Conservation (phyloP, 2,329 filamentous ascomycete genomes). For the Gnomoniopsis sp. region DNA sequence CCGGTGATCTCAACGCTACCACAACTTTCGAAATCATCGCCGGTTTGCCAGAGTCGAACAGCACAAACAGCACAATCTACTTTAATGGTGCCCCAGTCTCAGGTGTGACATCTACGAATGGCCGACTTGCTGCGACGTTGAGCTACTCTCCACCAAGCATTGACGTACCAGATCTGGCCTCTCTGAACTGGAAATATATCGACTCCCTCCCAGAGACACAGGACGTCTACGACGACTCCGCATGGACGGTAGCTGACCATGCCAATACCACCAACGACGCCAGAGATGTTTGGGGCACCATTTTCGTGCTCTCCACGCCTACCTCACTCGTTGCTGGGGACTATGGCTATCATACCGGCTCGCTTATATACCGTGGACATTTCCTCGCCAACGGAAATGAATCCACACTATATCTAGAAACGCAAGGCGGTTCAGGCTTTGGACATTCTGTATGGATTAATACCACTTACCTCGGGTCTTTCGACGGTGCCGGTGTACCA, state of each 20-base stretch:
- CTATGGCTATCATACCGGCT: slow-evolving; percentile 71
- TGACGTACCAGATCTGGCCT: slow-evolving; percentile 53
- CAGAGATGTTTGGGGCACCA: slow-evolving; percentile 23
- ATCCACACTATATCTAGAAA: slow-evolving; percentile 50
- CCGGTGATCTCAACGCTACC: slow-evolving; percentile 70
- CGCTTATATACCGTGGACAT: slow-evolving; percentile 65
- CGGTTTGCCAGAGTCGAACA: slow-evolving; percentile 46
- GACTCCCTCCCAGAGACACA: slow-evolving; percentile 70
- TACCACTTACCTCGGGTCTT: slow-evolving; percentile 60
- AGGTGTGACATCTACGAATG: slow-evolving; percentile 20
- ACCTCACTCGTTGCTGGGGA: slow-evolving; percentile 66
- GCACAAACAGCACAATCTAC: too few species aligned
- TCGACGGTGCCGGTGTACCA: slow-evolving; percentile 50
- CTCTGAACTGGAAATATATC: slow-evolving; percentile 64
- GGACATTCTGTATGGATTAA: slow-evolving; percentile 67
- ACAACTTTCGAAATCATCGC: slow-evolving; percentile 67
- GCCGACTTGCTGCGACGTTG: slow-evolving; percentile 43
- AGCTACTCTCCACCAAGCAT: slow-evolving; percentile 47
- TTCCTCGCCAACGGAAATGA: slow-evolving; percentile 64
- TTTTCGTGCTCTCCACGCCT: slow-evolving; percentile 51
- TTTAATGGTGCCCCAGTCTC: slow-evolving; percentile 40
- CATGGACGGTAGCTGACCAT: slow-evolving; percentile 61
- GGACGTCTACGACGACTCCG: slow-evolving; percentile 62
- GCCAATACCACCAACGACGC: slow-evolving; percentile 57
- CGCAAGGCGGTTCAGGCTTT: slow-evolving; percentile 66